These are phyloP conservation scores for Begonia masoniana DNA, from an alignment of 306 rosid species.

Conservation along the genomic window DNA sequence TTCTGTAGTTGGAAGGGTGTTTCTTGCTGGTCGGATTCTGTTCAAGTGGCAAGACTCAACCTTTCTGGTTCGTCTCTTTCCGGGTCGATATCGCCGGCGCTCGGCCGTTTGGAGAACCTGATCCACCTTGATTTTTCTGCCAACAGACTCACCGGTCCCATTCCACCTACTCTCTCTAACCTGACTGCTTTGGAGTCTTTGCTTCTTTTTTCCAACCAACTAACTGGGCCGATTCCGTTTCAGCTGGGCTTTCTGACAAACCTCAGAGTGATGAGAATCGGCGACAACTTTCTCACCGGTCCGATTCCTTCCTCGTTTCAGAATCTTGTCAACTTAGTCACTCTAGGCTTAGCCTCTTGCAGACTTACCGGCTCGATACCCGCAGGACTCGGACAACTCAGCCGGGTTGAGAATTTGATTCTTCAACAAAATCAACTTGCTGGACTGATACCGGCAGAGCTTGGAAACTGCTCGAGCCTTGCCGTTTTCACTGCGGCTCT, in stretches of 20 bases:
- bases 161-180: slow-evolving; percentile 60
- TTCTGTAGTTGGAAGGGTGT: slow-evolving; percentile 77
- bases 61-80: slow-evolving; percentile 78
- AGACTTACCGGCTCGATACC: slow-evolving; percentile 66
- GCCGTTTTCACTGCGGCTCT: slow-evolving; percentile 45
- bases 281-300: slow-evolving; percentile 62
- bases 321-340: slow-evolving; percentile 32
- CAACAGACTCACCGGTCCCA: slow-evolving; percentile 64
- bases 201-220: slow-evolving; percentile 64
- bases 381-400: slow-evolving; percentile 45
- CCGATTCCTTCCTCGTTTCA: slow-evolving; percentile 67
- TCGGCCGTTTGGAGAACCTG: slow-evolving; percentile 49
- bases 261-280: slow-evolving; percentile 73
- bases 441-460: slow-evolving; percentile 68
- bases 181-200: slow-evolving; percentile 54
- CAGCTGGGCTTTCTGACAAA: slow-evolving; percentile 47
- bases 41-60: slow-evolving; percentile 48
- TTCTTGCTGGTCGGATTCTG: slow-evolving; percentile 32
- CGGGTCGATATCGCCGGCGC: slow-evolving; percentile 53
- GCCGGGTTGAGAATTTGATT: slow-evolving; percentile 31
- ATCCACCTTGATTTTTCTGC: slow-evolving; percentile 69
- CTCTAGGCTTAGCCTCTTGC: slow-evolving; percentile 65
- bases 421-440: slow-evolving; percentile 51
- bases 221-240: slow-evolving; percentile 51
- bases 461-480: slow-evolving; percentile 77